Evolutionary conservation across 768 basidiomycete species (phyloP), one percentile per base, ranked within the genome.

Genomic region (Omphalotus guepiniiformis): DNA sequence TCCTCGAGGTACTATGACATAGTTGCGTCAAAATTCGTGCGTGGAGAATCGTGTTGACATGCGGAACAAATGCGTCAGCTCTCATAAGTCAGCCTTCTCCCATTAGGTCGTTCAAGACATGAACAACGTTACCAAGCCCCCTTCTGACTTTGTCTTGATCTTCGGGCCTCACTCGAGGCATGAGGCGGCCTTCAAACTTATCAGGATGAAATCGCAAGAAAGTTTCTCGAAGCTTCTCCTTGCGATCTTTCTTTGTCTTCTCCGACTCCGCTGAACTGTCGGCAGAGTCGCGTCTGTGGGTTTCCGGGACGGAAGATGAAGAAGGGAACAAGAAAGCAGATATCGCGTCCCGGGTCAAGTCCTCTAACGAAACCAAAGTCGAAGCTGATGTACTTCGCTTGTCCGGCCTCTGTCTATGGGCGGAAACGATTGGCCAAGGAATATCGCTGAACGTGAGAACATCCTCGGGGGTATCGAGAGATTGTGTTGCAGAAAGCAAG

Each of bases 181-280:
- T 79, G 39, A 88, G 65, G 27, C 87, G 73, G 16, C 87, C 84
- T 59, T 89, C 84, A 45, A 88, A 88, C 60, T 89, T 89, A 63
- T 89, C 87, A 2, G 87, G 87, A 58, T 89, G 87, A 60, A 85
- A 89, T 16, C 85, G 80, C 21, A 88, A 62, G 55, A 87, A 72
- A 0, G 83, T 74, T 63, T 87, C 85, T 55, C 82, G 70, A 37
- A 88, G 56, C 52, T 73, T 81, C 16, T 87, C 83, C 58, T 77
- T 82, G 39, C 72, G 66, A 27, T 68, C 70, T 58, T 73, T 78
- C 61, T 70, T 77, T 27, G 61, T 59, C 58, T 72, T 78, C 61
- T 70, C 76, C 30, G 61, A 59, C 18, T 49, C 49, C 16, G 65
- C 67, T 40, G n/a, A 16, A 34, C 36, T 38, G 6, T 44, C 29